phyloP scores from a whole-genome alignment of 495 filamentous ascomycete species.

The Aspergillus hancockii region DNA sequence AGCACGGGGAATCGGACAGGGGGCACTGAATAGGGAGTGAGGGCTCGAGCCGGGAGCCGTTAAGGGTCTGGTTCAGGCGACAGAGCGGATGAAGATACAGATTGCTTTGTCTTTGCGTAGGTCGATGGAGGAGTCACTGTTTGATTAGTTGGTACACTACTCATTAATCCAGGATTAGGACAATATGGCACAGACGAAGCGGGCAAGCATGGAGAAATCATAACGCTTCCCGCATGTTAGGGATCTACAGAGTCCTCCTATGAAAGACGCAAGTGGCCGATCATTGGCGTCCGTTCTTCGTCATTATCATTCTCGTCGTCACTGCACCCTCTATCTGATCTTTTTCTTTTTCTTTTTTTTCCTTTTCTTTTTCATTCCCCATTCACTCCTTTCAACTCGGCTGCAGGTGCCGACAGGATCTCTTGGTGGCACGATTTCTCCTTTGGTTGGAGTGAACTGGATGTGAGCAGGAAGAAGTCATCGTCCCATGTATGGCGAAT shows the following conservation, averaged over 20 bases:
- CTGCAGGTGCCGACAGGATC: neutral
- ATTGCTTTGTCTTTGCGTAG: neutral
- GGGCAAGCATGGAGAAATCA: slow-evolving; percentile 3
- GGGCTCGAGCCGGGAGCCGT: neutral
- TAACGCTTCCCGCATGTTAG: slow-evolving; percentile 8
- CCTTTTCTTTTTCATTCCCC: too few relatives aligned
- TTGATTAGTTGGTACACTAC: slow-evolving; percentile 1
- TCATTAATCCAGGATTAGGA: neutral
- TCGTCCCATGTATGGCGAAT: neutral
- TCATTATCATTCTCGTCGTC: neutral
- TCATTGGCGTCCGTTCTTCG: slow-evolving; percentile 9
- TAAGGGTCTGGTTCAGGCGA: slow-evolving; percentile 2
- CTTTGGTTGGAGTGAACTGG: neutral
- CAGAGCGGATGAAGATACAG: neutral
- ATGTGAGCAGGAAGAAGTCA: neutral
- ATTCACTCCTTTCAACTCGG: neutral
- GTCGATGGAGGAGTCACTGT: neutral
- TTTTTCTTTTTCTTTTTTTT: too few relatives aligned
- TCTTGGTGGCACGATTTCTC: neutral
- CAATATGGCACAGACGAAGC: neutral
- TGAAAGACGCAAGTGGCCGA: slow-evolving; percentile 19
- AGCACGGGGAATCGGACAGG: neutral
- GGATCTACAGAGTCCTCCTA: slow-evolving; percentile 14
- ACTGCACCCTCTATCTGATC: neutral
- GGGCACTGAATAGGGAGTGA: neutral